A percentile compares a stretch with the other conserved stretches of the same genome.
Evolutionary conservation across 1,284 basidiomycete species (phyloP).

Genomic region (Cutaneotrichosporon cavernicola): DNA sequence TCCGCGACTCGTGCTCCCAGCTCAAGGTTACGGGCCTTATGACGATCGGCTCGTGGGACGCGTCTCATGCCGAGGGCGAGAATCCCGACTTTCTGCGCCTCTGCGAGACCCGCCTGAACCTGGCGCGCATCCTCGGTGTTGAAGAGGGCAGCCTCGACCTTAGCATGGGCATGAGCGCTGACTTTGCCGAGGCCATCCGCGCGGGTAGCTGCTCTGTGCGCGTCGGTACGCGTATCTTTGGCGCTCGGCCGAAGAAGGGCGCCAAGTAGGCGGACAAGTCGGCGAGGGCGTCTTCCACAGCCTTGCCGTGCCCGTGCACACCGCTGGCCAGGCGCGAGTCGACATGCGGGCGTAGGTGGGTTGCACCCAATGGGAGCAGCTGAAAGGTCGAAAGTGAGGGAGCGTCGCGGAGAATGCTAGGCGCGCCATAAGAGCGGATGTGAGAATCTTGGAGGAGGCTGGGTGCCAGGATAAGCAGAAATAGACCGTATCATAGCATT

Average conservation of each 20-base stretch:
- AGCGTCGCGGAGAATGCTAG: neutral
- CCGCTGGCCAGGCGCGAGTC: neutral
- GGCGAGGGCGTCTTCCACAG: neutral
- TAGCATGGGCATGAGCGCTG: conserved; percentile 98
- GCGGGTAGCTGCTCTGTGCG: conserved; percentile 84
- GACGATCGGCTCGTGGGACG: conserved; percentile 86
- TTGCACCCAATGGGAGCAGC: neutral
- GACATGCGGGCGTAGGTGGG: neutral
- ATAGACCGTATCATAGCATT: neutral
- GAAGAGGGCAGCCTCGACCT: conserved; percentile 62
- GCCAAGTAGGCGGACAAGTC: neutral
- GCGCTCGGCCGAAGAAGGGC: conserved; percentile 62
- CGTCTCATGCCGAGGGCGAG: conserved; percentile 64
- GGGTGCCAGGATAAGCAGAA: neutral
- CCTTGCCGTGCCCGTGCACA: neutral
- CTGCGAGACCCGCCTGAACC: conserved; percentile 61
- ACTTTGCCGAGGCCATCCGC: conserved; percentile 81
- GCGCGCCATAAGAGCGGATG: neutral
- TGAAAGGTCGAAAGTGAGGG: neutral
- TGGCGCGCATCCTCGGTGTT: conserved; percentile 58
- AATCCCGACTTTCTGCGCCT: conserved; percentile 83
- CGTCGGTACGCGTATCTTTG: conserved; percentile 91
- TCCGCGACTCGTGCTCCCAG: conserved; percentile 70
- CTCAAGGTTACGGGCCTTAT: conserved; percentile 82
- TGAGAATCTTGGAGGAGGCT: neutral